These are phyloP conservation scores for Trichothecium roseum DNA, from an alignment of 2,329 filamentous ascomycete species.

Conservation along the genomic window DNA sequence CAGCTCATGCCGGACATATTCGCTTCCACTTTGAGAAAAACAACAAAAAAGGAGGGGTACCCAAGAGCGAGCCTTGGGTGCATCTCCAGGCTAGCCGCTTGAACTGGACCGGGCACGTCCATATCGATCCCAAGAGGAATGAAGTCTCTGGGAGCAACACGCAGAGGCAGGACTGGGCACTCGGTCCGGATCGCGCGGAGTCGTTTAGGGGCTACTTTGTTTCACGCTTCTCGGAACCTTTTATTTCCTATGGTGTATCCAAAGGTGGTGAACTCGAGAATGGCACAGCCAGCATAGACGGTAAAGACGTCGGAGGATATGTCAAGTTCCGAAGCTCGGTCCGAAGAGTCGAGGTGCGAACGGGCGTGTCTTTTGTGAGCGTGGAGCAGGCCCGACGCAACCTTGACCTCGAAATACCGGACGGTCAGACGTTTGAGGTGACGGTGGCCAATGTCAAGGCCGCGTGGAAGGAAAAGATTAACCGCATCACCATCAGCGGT, in stretches of 20 bases:
- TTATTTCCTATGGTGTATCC: constrained; percentile 23
- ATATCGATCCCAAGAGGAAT: constrained; percentile 20
- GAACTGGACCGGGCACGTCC: constrained; percentile 33
- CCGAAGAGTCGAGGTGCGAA: constrained; percentile 29
- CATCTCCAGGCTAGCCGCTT: constrained; percentile 31
- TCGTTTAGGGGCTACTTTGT: constrained; percentile 35
- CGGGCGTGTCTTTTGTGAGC: constrained; percentile 34
- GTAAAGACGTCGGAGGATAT: constrained; percentile 28
- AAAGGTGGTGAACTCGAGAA: constrained; percentile 16
- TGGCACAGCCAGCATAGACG: constrained; percentile 12
- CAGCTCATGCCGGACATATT: constrained; percentile 29
- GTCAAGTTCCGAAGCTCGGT: constrained; percentile 22
- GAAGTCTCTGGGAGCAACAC: constrained; percentile 33
- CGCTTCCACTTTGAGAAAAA: constrained; percentile 25
- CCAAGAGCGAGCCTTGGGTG: constrained; percentile 20
- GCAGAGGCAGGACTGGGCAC: constrained; percentile 32
- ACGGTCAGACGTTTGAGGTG: constrained; percentile 22
- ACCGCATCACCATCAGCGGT: constrained; percentile 29
- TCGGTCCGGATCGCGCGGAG: constrained; percentile 29
- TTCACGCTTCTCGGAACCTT: constrained; percentile 32
- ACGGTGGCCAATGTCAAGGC: constrained; percentile 28
- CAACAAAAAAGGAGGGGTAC: not conserved
- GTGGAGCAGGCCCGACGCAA: constrained; percentile 34
- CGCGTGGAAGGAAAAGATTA: constrained; percentile 34
- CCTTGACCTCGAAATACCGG: constrained; percentile 29